Base-by-base conservation (phyloP, 805 yeast species). In the Metschnikowia borealis region DNA sequence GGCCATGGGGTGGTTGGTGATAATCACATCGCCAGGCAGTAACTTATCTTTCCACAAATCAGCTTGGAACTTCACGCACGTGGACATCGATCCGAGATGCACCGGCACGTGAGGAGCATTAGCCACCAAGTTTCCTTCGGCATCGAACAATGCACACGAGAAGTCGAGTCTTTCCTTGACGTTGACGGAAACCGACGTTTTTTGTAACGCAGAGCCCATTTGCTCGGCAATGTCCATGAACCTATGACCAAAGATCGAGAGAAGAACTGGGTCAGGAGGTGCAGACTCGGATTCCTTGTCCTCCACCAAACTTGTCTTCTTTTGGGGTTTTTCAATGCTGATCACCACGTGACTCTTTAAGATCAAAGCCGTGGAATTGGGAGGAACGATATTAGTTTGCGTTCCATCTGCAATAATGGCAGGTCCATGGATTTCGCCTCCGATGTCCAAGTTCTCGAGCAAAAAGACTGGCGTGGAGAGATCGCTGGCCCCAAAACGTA, bases 41-140 rank as follows among this genome's bases (percentile, higher is more conserved):
- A 69, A 60, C 48, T 70, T 70, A 5, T 74, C 77, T 20, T 66
- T 61, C 74, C 78, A 74, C 32, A 62, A 51, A 14, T 70, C 64
- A 45, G 62, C 64, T 54, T 74, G 78, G 7, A 74, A 71, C 51
- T 70, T 69, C 6, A 73, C 75, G 3, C 77, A 75, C 55, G 70
- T 71, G n/a, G 77, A 72, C 78, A 74, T 74, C 17, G 76, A 72
- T 15, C 78, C 78, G 47, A 74, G 62, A 51, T 74, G 82, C 54
- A 67, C 78, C 5, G 78, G 73, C 50, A 71, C 69, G 58, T 70
- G 76, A 4, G 74, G 78, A 6, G 79, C 79, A 61, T 74, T 73
- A 14, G 78, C 77, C 13, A 74, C 76, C 54, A 74, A 66, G 52
- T 71, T 74, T 6, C 77, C 78, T 38, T 66, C 61, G 1, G 54